Conservation (phyloP, 768 basidiomycete genomes). For the Lactifluus hygrophoroides region DNA sequence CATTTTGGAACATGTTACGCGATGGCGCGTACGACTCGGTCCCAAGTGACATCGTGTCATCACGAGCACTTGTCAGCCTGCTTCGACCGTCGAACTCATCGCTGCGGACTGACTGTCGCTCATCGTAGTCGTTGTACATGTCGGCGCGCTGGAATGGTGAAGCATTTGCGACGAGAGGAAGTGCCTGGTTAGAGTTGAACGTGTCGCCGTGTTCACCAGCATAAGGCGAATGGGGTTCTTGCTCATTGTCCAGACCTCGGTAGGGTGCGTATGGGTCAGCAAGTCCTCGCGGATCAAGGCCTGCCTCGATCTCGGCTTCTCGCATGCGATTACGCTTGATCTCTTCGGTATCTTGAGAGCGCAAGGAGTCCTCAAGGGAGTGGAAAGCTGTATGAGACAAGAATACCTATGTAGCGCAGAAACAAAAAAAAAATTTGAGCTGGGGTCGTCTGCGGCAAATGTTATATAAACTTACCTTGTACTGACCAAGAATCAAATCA, state of each 20-base stretch:
- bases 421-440: background rate
- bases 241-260: slow-evolving; percentile 41
- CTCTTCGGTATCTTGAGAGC: slow-evolving; percentile 78
- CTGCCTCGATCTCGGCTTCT: slow-evolving; percentile 66
- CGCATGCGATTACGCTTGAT: slow-evolving; percentile 71
- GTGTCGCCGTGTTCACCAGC: slow-evolving; percentile 36
- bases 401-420: slow-evolving; percentile 57
- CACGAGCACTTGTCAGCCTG: slow-evolving; percentile 66
- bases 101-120: slow-evolving; percentile 60
- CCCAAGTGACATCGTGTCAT: slow-evolving; percentile 73
- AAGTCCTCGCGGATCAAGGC: slow-evolving; percentile 46
- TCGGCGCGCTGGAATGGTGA: slow-evolving; percentile 75
- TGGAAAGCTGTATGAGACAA: slow-evolving; percentile 82
- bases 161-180: slow-evolving; percentile 78
- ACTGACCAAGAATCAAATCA: slow-evolving; percentile 75
- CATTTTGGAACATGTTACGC: slow-evolving; percentile 89
- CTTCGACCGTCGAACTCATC: slow-evolving; percentile 79
- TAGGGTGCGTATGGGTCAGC: slow-evolving; percentile 78
- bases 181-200: slow-evolving; percentile 58
- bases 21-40: slow-evolving; percentile 93
- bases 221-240: slow-evolving; percentile 29
- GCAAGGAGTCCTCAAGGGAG: slow-evolving; percentile 76
- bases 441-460: background rate
- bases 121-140: slow-evolving; percentile 69
- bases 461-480: slow-evolving; percentile 50